A percentile compares a stretch with the other conserved stretches of the same genome.
Conservation (phyloP, 441 rosid genomes). For the Syzygium syzygioides region DNA sequence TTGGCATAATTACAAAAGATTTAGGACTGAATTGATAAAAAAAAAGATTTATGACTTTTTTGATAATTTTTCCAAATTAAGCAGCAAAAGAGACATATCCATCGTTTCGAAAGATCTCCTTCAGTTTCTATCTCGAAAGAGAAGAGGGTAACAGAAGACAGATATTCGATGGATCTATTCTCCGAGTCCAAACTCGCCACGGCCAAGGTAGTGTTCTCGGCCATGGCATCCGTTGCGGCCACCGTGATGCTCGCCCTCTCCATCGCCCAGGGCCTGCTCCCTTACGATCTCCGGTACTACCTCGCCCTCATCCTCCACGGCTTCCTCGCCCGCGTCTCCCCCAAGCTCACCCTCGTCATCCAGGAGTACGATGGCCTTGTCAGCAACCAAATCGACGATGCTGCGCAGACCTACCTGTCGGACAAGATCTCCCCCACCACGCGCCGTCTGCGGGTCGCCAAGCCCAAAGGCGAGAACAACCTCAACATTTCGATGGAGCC, state of each 20-base stretch:
- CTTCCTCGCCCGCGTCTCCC: slow-evolving; percentile 33
- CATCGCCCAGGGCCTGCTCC: slow-evolving; percentile 35
- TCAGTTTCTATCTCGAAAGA: background rate
- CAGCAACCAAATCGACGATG: slow-evolving; percentile 43
- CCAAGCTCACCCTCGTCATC: slow-evolving; percentile 42
- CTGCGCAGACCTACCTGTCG: slow-evolving; percentile 45
- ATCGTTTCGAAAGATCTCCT: background rate
- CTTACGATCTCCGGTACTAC: slow-evolving; percentile 30
- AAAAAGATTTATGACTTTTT: too few relatives aligned
- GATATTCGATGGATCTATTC: slow-evolving; percentile 6
- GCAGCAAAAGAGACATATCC: background rate
- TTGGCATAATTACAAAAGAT: too few relatives aligned
- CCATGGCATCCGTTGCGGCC: slow-evolving; percentile 50
- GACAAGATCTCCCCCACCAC: slow-evolving; percentile 33
- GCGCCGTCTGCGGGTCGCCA: slow-evolving; percentile 38
- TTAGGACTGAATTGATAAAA: too few relatives aligned
- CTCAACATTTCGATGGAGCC: slow-evolving; percentile 35
- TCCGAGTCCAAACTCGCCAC: slow-evolving; percentile 30
- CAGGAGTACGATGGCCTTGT: slow-evolving; percentile 50
- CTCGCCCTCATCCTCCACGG: slow-evolving; percentile 17
- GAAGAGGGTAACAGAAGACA: background rate
- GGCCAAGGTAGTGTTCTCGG: slow-evolving; percentile 35
- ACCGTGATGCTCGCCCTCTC: slow-evolving; percentile 46
- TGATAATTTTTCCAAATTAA: background rate
- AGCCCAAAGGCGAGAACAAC: slow-evolving; percentile 38